phyloP scores from a whole-genome alignment of 495 filamentous ascomycete species.

The Xylaria longipes region DNA sequence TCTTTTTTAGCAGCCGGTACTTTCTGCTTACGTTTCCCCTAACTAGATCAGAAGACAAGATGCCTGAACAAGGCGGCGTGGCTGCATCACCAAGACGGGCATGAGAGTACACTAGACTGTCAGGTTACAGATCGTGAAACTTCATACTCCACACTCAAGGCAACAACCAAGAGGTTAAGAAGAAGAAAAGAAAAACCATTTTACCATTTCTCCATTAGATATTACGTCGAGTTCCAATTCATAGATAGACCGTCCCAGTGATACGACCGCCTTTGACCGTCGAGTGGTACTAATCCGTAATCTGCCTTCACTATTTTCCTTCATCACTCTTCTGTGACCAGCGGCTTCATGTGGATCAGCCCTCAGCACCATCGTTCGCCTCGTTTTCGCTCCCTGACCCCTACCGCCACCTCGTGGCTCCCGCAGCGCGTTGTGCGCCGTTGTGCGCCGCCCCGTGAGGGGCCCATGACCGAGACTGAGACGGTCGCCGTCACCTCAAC shows the following conservation, averaged over 20 bases:
- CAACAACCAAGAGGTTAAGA: neutral
- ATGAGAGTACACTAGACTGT: slow-evolving; percentile 5
- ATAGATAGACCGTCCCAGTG: neutral
- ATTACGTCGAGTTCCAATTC: neutral
- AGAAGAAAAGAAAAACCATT: neutral
- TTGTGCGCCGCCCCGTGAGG: neutral
- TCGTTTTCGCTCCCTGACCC: neutral
- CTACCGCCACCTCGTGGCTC: neutral
- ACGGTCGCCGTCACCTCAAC: neutral
- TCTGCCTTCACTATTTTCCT: neutral
- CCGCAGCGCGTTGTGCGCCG: neutral
- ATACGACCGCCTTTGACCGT: neutral
- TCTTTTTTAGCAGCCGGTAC: neutral
- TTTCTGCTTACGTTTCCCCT: neutral
- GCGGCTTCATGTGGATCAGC: neutral
- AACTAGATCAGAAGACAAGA: neutral
- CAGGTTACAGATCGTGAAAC: neutral
- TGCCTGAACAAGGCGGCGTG: slow-evolving; percentile 9
- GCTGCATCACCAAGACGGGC: neutral
- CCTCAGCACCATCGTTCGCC: neutral
- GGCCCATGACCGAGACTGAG: neutral
- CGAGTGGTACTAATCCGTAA: neutral
- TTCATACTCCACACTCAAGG: slow-evolving; percentile 8
- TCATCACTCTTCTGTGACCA: neutral
- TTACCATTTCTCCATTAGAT: neutral